Evolutionary conservation across 371 early-diverging fungal genomes (phyloP), one percentile per base, ranked within the genome.

Genomic region (Syncephalastrum sp.): DNA sequence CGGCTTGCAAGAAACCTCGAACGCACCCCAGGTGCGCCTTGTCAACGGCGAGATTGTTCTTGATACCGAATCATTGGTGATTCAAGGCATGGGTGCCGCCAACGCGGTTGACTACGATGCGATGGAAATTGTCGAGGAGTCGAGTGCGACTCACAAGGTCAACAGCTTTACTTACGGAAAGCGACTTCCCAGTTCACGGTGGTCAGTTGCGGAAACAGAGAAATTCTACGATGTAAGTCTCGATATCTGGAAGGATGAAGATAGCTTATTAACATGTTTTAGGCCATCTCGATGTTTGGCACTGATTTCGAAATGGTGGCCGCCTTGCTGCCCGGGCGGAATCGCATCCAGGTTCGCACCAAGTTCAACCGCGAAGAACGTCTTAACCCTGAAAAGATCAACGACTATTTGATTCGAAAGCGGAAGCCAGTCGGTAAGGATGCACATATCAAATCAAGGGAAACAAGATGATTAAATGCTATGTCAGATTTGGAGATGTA

Each of bases 271-370:
- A 33, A 33, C n/a, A 16, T 38, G 1, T 57, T 24, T 23, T 59
- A 87, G 90, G 83, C 82, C 12, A 53, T 90, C 8, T 68, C 85
- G 21, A 85, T 82, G 54, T 91, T 87, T 80, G 92, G 92, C 1
- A 88, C 90, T 8, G 88, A 91, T 63, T 89, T 91, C 56, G 78
- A 81, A 15, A 83, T 87, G 68, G 85, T 89, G 24, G 68, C 77
- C 5, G 69, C 71, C 24, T 56, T 87, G 55, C 82, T 91, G 55
- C 83, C 82, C 5, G 72, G 65, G 8, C 64, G 86, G 50, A 79
- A 80, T 7, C 73, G 90, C 14, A 60, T 63, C 1, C 89, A 88
- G 21, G 63, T 91, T 47, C 83, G 87, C 56, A 57, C 68, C 41
- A 91, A 91, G 63, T 90, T 80, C 60, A 85, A 82, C 54, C 65